Evolutionary conservation across 2,329 filamentous ascomycete species (phyloP).

Genomic region (Microsporum audouinii): DNA sequence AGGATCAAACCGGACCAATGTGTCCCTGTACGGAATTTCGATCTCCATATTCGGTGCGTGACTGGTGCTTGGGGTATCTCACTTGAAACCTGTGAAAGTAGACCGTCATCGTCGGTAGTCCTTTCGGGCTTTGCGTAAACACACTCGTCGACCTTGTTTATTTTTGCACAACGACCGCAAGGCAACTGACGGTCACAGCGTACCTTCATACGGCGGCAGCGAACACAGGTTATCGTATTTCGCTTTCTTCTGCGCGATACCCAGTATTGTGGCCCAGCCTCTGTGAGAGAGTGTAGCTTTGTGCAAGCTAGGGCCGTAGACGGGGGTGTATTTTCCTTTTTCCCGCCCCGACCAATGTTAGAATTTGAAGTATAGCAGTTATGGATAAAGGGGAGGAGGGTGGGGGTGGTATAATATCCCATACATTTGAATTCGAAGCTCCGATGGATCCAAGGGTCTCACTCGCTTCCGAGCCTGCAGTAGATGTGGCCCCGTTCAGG

Average conservation of each 20-base stretch:
- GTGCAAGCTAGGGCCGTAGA: neutral
- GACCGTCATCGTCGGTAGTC: neutral
- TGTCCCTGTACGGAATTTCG: conserved; percentile 9
- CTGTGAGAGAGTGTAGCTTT: neutral
- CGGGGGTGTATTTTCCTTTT: neutral
- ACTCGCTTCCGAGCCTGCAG: neutral
- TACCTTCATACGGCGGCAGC: conserved; percentile 12
- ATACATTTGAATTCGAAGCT: neutral
- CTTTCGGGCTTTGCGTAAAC: neutral
- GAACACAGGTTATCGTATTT: conserved; percentile 8
- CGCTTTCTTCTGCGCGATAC: conserved; percentile 7
- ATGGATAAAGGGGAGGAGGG: neutral
- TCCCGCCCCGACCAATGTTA: neutral
- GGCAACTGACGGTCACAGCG: conserved; percentile 10
- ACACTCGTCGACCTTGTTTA: conserved; percentile 8
- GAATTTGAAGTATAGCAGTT: neutral
- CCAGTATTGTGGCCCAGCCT: neutral
- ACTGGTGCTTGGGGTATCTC: conserved; percentile 5
- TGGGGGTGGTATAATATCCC: neutral
- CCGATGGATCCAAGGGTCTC: neutral
- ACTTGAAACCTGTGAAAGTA: neutral
- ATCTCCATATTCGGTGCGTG: conserved; percentile 8
- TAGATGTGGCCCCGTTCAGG: neutral
- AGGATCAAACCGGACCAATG: conserved; percentile 9
- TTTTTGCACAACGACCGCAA: conserved; percentile 9